These are phyloP conservation scores for Stephanodiscus minutulus DNA, from an alignment of 108 stramenopile species.

Conservation along the genomic window DNA sequence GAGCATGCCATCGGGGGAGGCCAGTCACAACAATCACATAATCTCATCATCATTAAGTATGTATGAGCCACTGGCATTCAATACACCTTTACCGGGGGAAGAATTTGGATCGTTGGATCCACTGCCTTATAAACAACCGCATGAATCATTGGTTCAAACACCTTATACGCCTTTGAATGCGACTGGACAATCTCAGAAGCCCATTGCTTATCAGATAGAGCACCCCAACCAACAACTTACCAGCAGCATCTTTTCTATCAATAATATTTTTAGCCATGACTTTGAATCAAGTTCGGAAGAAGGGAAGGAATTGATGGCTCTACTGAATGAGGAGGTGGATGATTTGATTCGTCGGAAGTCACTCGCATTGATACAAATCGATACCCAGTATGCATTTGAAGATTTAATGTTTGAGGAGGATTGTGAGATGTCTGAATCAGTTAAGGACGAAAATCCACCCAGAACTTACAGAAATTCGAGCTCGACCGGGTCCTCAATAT, in stretches of 20 bases:
- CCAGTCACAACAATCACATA: neutral
- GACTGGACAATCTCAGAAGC: neutral
- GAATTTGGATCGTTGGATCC: conserved; percentile 4
- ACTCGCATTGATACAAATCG: conserved; percentile 18
- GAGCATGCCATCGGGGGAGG: neutral
- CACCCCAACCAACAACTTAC: neutral
- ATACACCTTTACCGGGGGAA: neutral
- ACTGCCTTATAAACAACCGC: conserved; percentile 4
- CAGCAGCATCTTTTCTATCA: conserved; percentile 17
- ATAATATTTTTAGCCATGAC: conserved; percentile 12
- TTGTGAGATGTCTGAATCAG: conserved; percentile 5
- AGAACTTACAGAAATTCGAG: neutral
- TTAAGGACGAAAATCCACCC: neutral
- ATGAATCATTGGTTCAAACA: neutral
- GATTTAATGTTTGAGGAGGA: conserved; percentile 38
- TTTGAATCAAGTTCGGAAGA: conserved; percentile 23
- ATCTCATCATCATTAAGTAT: neutral
- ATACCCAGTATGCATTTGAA: conserved; percentile 28
- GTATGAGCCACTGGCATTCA: conserved; percentile 8
- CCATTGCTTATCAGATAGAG: neutral
- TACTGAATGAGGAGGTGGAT: conserved; percentile 22
- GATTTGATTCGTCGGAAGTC: conserved; percentile 21
- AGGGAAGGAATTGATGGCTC: conserved; percentile 19
- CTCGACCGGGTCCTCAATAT: neutral
- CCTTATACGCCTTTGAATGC: neutral